A percentile compares a stretch with the other conserved stretches of the same genome.
These are phyloP conservation scores for Elaphomyces granulatus DNA, from an alignment of 495 filamentous ascomycete species.

Conservation along the genomic window DNA sequence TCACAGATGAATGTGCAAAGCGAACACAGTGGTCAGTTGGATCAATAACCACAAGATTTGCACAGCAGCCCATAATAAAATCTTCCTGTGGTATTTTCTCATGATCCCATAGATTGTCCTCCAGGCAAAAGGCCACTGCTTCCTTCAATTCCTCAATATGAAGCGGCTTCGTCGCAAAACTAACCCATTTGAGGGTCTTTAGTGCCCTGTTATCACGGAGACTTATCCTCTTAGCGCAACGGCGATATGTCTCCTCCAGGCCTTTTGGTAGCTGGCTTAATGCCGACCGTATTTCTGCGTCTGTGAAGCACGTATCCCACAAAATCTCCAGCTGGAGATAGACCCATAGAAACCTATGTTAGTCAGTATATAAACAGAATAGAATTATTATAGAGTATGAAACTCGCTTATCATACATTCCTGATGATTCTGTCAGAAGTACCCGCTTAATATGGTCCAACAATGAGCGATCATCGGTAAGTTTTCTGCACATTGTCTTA, in stretches of 20 bases:
- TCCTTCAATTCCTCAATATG: conserved; percentile 21
- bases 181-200: conserved; percentile 16
- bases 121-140: conserved; percentile 13
- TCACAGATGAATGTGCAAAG: conserved; percentile 24
- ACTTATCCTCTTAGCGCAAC: conserved; percentile 11
- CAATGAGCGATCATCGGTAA: conserved; percentile 10
- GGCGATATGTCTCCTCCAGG: conserved; percentile 13
- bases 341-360: conserved; percentile 18
- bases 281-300: conserved; percentile 10
- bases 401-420: conserved; percentile 13
- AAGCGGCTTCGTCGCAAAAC: conserved; percentile 17
- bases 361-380: neutral
- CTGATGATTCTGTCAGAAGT: conserved; percentile 6
- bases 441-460: conserved; percentile 5
- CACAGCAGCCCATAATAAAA: conserved; percentile 17
- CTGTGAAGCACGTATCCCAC: conserved; percentile 15
- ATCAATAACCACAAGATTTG: conserved; percentile 21
- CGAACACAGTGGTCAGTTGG: conserved; percentile 11
- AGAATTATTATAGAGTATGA: neutral
- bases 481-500: conserved; percentile 8
- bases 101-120: conserved; percentile 13
- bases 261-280: conserved; percentile 14
- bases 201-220: conserved; percentile 3
- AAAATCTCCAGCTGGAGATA: conserved; percentile 17
- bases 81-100: conserved; percentile 12